A percentile compares a stretch with the other conserved stretches of the same genome.
Evolutionary conservation across 2,329 filamentous ascomycete genomes (phyloP).

Genomic region (Microdochium trichocladiopsis): DNA sequence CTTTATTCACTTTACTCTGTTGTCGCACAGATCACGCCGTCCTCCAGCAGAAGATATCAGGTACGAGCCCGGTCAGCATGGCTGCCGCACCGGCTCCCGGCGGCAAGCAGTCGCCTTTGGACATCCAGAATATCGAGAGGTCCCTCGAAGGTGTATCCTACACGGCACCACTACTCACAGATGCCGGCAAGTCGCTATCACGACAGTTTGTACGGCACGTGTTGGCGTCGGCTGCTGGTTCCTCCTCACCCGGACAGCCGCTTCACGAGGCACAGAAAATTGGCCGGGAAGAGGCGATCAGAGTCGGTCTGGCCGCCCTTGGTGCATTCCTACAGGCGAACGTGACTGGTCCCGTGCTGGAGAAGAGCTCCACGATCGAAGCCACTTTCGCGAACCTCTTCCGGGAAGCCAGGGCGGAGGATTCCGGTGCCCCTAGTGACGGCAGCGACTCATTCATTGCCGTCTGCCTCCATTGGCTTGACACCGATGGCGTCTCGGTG

Average conservation of each 20-base stretch:
- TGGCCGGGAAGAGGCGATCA: slow-evolving; percentile 7
- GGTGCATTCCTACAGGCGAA: slow-evolving; percentile 67
- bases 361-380: slow-evolving; percentile 12
- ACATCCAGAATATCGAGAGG: slow-evolving; percentile 9
- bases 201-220: not conserved
- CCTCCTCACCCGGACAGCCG: not conserved
- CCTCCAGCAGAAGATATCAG: too few relatives aligned
- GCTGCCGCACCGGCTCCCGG: not conserved
- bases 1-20: too few relatives aligned
- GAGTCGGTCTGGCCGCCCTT: slow-evolving; percentile 55
- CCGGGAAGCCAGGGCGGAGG: not conserved
- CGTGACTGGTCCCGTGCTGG: slow-evolving; percentile 65
- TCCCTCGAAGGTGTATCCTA: slow-evolving; percentile 3
- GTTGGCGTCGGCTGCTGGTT: not conserved
- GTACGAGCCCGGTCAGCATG: not conserved
- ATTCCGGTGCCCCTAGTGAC: slow-evolving; percentile 3
- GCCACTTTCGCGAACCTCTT: slow-evolving; percentile 26
- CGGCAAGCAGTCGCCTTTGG: not conserved
- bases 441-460: slow-evolving; percentile 9
- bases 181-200: not conserved
- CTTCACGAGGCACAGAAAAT: not conserved
- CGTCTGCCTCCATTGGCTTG: slow-evolving; percentile 59
- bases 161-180: not conserved
- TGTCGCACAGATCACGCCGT: too few relatives aligned
- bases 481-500: slow-evolving; percentile 77